Percentiles rank a stretch among this genome's conserved stretches.
Evolutionary conservation across 1,284 basidiomycete species (phyloP).

Genomic region (Heterobasidion occidentale): DNA sequence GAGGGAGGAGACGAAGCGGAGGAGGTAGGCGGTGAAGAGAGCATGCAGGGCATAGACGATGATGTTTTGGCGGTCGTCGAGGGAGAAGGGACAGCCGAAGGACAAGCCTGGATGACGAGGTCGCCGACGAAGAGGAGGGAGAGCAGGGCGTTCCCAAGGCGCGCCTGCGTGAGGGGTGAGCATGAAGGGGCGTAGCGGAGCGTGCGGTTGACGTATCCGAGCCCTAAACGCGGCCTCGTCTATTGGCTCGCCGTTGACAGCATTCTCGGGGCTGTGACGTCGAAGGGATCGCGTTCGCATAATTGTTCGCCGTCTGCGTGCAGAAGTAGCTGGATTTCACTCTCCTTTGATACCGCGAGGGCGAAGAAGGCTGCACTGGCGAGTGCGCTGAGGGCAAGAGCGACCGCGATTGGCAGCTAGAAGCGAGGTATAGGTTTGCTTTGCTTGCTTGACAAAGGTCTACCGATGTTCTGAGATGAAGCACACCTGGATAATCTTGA

Average conservation of each 20-base stretch:
- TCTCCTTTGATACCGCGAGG: slow-evolving; percentile 32
- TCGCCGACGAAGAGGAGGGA: slow-evolving; percentile 35
- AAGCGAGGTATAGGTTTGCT: slow-evolving; percentile 37
- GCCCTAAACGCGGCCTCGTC: slow-evolving; percentile 68
- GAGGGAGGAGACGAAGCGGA: slow-evolving; percentile 49
- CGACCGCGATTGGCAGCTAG: slow-evolving; percentile 46
- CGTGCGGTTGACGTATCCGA: slow-evolving; percentile 34
- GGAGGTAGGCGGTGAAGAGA: slow-evolving; percentile 52
- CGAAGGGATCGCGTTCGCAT: slow-evolving; percentile 60
- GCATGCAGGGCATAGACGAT: slow-evolving; percentile 42
- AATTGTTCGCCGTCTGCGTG: slow-evolving; percentile 23
- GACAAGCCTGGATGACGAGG: slow-evolving; percentile 40
- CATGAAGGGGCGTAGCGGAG: neutral
- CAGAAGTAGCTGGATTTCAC: slow-evolving; percentile 52
- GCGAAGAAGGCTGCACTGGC: slow-evolving; percentile 37
- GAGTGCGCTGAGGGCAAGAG: slow-evolving; percentile 35
- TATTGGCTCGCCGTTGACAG: slow-evolving; percentile 70
- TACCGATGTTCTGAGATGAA: slow-evolving; percentile 51
- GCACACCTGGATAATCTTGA: slow-evolving; percentile 95
- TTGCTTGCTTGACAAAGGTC: too few species aligned
- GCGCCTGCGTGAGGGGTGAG: slow-evolving; percentile 30
- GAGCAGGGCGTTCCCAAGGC: slow-evolving; percentile 46
- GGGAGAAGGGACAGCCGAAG: slow-evolving; percentile 4
- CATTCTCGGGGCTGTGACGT: slow-evolving; percentile 67
- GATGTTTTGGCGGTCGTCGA: slow-evolving; percentile 29